Base-by-base conservation (phyloP, 1,284 basidiomycete genomes). In the Phellopilus nigrolimitatus region DNA sequence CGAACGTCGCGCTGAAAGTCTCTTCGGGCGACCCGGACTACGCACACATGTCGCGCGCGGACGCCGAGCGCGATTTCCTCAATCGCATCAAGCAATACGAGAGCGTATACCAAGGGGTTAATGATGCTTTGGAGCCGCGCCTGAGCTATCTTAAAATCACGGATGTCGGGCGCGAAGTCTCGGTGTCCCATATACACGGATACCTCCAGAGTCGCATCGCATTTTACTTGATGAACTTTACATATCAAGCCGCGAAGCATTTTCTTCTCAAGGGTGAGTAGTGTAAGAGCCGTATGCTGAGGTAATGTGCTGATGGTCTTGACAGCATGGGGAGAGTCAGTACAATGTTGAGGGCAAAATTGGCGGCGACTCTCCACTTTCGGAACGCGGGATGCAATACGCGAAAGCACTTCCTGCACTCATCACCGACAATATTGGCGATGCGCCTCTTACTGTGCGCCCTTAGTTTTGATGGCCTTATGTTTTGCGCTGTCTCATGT, bases 171-270 rank as follows among this genome's bases (percentile, higher is more conserved):
- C 81, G 79, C 57, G 84, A 89, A 65, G 92, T 93, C 41, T 85
- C 83, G 1, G 79, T 94, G 55, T 88, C 85, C 58, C 79, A 84
- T 57, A 94, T 95, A 47, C 79, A 92, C 60, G 93, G 95, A 17
- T 99, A 99, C 64, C 71, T 99, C 55, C 92, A 97, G 65, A 93
- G 90, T 74, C 85, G 97, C 31, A 95, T 99, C 59, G 95, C 93
- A 3, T 99, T 97, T 71, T 99, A 97, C 69, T 75, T 99, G 53
- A 98, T 97, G 95, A 99, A 99, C n/a, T 69, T 68, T 98, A 60
- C 97, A 99, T 66, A 73, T 99, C 57, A 97, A 97, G 62, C 95
- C 97, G 10, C 78, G 97, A 55, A 93, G 88, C 66, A 98, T 99
- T 60, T 99, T 95, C 69, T 84, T 99, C 59, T 97, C 97, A 6